Evolutionary conservation across 176 grass and related monocot species (phyloP), one percentile per base, ranked within the genome.

Genomic region (Carex myosuroides): DNA sequence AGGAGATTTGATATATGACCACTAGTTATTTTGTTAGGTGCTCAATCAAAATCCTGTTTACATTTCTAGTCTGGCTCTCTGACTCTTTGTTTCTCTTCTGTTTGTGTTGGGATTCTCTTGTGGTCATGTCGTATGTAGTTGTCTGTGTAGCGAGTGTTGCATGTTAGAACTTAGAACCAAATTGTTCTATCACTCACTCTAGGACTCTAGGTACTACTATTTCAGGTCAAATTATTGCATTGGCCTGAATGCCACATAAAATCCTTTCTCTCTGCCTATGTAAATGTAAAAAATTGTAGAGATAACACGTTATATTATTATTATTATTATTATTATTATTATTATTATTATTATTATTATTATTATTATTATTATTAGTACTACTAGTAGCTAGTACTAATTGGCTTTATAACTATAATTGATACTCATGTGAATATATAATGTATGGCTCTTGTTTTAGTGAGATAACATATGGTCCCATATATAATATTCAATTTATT

Each of bases 31-130:
- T 78, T 10, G 73, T 78, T 78, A 78, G 73, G 73, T 78, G 73
- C 73, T 78, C 52, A 55, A 57, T 78, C 73, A 78, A 78, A 57
- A 56, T 78, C 52, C 73, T 78, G 50, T 78, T 78, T 78, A 78
- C 73, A 55, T 78, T 78, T 78, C 22, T 56, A 78, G 26, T 57
- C 52, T 78, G 73, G 24, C 26, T 78, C 71, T 76, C 71, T 76
- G n/a, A 1, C 42, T 42, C 3, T 6, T 29, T 75, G 11, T 13
- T 29, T 76, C 21, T 55, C 6, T 76, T 21, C 52, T 54, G 0
- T 76, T 52, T 52, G 50, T 77, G 22, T 52, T 55, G 2, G 0
- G 13, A 77, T 77, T 56, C 26, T 56, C 22, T 76, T 76, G 8
- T 75, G 42, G 44, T 53, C 73, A 8, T 56, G 17, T 18, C 7